A percentile compares a stretch with the other conserved stretches of the same genome.
These are phyloP conservation scores for Serendipita sp. DNA, from an alignment of 768 basidiomycete genomes.

Conservation along the genomic window DNA sequence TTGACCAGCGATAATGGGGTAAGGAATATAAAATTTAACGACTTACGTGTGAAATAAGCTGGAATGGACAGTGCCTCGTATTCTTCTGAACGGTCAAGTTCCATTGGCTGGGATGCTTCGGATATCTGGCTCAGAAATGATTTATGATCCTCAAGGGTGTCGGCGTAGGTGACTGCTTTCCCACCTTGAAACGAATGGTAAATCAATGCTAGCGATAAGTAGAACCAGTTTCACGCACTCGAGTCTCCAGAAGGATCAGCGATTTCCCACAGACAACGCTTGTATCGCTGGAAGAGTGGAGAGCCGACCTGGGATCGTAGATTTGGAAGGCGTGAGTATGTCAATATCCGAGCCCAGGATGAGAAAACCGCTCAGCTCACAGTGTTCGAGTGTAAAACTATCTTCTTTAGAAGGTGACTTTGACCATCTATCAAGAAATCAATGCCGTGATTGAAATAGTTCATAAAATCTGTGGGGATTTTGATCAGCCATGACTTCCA, in stretches of 20 bases:
- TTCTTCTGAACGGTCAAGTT: conserved; percentile 61
- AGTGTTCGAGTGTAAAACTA: conserved; percentile 75
- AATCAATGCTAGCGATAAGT: conserved; percentile 8
- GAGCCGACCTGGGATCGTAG: conserved; percentile 53
- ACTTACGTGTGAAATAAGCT: conserved; percentile 51
- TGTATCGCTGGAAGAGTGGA: conserved; percentile 77
- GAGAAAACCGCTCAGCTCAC: conserved; percentile 30
- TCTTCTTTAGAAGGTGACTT: conserved; percentile 64
- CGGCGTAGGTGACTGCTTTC: conserved; percentile 10
- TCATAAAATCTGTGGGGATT: conserved; percentile 58
- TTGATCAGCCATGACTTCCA: conserved; percentile 3
- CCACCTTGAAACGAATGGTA: conserved; percentile 24
- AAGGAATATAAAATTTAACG: not conserved
- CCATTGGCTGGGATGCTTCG: conserved; percentile 66
- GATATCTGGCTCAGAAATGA: conserved; percentile 15
- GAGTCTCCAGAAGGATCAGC: not conserved
- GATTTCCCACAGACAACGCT: conserved; percentile 83
- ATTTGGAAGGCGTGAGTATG: not conserved
- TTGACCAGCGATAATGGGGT: too few species aligned
- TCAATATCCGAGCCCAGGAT: not conserved
- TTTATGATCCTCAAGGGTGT: not conserved
- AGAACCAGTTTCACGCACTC: not conserved
- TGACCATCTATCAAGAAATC: conserved; percentile 68
- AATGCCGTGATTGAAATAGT: conserved; percentile 83
- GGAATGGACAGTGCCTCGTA: conserved; percentile 47